Percentiles rank a stretch among this genome's conserved stretches.
These are phyloP conservation scores for Leccinum truebloodii DNA, from an alignment of 768 basidiomycete genomes.

Conservation along the genomic window DNA sequence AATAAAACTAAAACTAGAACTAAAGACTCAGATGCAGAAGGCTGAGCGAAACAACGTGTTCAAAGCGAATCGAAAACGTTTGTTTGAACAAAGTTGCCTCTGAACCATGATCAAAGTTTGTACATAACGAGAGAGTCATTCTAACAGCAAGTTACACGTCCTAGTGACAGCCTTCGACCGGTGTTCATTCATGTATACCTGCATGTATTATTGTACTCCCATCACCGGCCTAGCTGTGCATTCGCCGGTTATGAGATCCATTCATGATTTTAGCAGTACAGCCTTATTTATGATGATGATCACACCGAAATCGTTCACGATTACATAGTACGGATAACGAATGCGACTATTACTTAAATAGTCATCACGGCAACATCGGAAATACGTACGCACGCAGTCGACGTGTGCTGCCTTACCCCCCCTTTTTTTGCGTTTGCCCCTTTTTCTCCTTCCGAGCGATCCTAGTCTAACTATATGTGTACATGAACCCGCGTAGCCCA, in stretches of 20 bases:
- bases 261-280: neutral
- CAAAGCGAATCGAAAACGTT: neutral
- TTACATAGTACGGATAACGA: neutral
- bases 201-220: neutral
- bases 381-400: neutral
- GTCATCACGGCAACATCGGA: neutral
- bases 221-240: neutral
- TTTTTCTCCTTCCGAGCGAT: neutral
- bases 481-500: neutral
- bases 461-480: neutral
- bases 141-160: neutral
- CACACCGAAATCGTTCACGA: neutral
- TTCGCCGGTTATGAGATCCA: neutral
- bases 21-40: neutral
- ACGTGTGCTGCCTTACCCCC: neutral
- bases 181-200: neutral
- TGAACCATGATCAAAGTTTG: too few species aligned
- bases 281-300: neutral
- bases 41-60: neutral
- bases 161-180: neutral
- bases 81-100: neutral
- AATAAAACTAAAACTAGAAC: neutral
- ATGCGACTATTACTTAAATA: neutral
- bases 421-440: neutral
- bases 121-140: neutral